Base-by-base conservation (phyloP, 2,329 filamentous ascomycete species). In the Penicillium concentricum region DNA sequence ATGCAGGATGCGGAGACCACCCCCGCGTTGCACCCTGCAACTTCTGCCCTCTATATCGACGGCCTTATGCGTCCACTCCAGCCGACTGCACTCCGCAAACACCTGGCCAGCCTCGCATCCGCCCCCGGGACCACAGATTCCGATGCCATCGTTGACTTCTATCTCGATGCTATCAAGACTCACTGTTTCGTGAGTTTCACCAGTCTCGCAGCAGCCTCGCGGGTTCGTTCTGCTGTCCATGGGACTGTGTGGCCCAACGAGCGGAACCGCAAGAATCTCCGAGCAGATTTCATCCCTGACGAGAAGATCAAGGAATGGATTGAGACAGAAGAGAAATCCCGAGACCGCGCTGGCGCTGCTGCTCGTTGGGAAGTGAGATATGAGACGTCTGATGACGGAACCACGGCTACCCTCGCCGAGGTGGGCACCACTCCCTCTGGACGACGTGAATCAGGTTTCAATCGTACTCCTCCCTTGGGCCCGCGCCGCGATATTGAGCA, bases 61-160 rank as follows among this genome's bases (percentile, higher is more conserved):
- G 88, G 96, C 67, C 85, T 97, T 53, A 92, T 95, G 85, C 87
- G 93, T 45, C 92, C 94, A 10, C 80, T 97, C 22, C 88, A 91
- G 57, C 83, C 86, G 0, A 77, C 80, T 26, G 79, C 81, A 18
- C 82, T 97, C 1, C 85, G 84, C 65, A 80, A 83, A 1, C 86
- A 97, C 68, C 80, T 97, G 5, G 71, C 84, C 42, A 77, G 82
- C 7, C 82, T 97, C 39, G 90, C 91, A 2, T 81, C 86, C 3
- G 80, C 86, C 0, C 78, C 83, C 1, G 77, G 77, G 26, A 72
- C 77, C 20, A 72, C 79, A 1, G 79, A 86, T 48, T 72, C 82
- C 6, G 79, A 83, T 35, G 75, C 84, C 13, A 79, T 96, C 38
- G 75, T 82, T 20, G 78, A 84, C 26, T 91, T 95, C 68, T 91